A percentile compares a stretch with the other conserved stretches of the same genome.
Conservation (phyloP, 2,329 filamentous ascomycete species). For the Aaosphaeria arxii region DNA sequence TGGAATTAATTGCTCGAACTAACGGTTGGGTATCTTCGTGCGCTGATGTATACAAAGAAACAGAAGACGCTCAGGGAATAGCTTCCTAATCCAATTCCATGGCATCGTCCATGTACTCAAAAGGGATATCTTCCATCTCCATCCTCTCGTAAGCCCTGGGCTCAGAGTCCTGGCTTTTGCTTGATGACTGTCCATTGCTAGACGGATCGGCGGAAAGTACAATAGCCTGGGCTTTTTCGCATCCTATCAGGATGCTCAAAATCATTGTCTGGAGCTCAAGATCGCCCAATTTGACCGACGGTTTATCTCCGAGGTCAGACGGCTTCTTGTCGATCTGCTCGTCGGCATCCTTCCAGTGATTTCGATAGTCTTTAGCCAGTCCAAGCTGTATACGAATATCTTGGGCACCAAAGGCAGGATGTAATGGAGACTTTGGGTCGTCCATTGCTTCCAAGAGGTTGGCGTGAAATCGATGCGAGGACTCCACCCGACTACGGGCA, state of each 20-base stretch:
- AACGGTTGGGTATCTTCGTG: no score
- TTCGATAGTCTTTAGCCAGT: constrained; percentile 67
- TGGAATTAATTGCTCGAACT: no score
- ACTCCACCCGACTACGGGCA: constrained; percentile 15
- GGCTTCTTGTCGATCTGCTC: constrained; percentile 20
- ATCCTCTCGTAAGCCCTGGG: constrained; percentile 8
- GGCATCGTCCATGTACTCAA: constrained; percentile 34
- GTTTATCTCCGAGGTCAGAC: constrained; percentile 6
- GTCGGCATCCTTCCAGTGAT: constrained; percentile 69
- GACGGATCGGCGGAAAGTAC: constrained; percentile 26
- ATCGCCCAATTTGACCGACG: constrained; percentile 29
- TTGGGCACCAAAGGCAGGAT: constrained; percentile 53
- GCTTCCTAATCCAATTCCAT: constrained; percentile 33
- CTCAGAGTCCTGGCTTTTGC: neutral
- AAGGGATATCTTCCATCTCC: constrained; percentile 19
- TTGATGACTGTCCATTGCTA: constrained; percentile 15
- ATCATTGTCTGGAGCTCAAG: constrained; percentile 64
- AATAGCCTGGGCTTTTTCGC: constrained; percentile 54
- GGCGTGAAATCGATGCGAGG: constrained; percentile 61
- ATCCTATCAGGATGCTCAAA: constrained; percentile 53
- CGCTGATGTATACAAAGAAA: neutral
- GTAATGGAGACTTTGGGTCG: constrained; percentile 55
- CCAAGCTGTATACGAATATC: constrained; percentile 58
- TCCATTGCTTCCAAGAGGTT: constrained; percentile 65
- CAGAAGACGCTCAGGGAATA: neutral